A percentile compares a stretch with the other conserved stretches of the same genome.
Evolutionary conservation across 163 green algal species (phyloP).

Genomic region (Scenedesmus sp.): DNA sequence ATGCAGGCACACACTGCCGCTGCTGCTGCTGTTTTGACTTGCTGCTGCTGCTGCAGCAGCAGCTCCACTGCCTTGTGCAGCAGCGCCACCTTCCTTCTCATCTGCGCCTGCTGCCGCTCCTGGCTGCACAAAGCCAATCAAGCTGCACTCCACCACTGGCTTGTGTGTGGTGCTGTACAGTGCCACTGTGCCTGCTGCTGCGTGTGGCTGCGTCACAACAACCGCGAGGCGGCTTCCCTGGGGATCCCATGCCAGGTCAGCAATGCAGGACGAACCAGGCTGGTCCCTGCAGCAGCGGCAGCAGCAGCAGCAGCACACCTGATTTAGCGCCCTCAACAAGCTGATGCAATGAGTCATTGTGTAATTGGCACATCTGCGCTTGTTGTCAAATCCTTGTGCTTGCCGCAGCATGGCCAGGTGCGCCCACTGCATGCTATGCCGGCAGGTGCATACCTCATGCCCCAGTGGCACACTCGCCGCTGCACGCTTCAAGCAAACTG

Average conservation of each 20-base stretch:
- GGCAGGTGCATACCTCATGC: too few relatives aligned
- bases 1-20: background rate
- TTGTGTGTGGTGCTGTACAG: conserved; percentile 60
- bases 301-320: background rate
- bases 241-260: conserved; percentile 63
- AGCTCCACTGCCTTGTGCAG: background rate
- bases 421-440: too few relatives aligned
- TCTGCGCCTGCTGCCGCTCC: background rate
- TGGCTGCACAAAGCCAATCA: conserved; percentile 57
- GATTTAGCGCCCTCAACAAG: background rate
- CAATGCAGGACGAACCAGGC: conserved; percentile 32
- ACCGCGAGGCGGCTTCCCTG: conserved; percentile 60
- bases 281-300: conserved; percentile 7
- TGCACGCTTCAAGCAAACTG: too few relatives aligned
- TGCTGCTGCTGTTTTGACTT: background rate
- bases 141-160: conserved; percentile 56
- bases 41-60: background rate
- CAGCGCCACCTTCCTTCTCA: background rate
- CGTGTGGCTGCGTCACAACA: conserved; percentile 44
- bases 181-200: conserved; percentile 53
- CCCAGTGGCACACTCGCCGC: too few relatives aligned
- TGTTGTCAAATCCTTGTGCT: background rate
- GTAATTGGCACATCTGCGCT: too few relatives aligned
- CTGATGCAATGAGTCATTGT: too few relatives aligned
- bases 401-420: background rate